Evolutionary conservation across 768 basidiomycete genomes (phyloP).

Genomic region (Collybia nuda): DNA sequence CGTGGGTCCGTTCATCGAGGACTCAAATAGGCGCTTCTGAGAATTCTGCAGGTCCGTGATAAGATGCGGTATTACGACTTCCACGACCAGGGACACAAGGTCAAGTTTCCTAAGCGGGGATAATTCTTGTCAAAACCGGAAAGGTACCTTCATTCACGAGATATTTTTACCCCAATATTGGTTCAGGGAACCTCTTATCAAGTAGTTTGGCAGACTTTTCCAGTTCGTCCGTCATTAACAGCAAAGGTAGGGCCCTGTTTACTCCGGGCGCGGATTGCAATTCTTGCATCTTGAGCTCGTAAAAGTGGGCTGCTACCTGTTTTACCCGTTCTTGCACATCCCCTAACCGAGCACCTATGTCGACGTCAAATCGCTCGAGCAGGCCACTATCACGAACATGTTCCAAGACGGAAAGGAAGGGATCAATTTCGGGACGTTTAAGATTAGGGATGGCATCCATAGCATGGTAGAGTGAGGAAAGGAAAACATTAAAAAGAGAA

Average conservation of each 20-base stretch:
- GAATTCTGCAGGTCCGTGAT: conserved; percentile 66
- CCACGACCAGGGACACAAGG: conserved; percentile 73
- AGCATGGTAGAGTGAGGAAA: conserved; percentile 80
- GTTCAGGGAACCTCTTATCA: conserved; percentile 85
- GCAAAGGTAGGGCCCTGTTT: conserved; percentile 77
- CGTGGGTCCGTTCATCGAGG: conserved; percentile 83
- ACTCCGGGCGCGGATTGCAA: conserved; percentile 71
- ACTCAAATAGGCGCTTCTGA: conserved; percentile 75
- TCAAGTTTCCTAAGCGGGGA: conserved; percentile 57
- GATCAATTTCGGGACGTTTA: conserved; percentile 68
- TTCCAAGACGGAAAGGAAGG: conserved; percentile 67
- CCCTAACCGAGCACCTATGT: conserved; percentile 61
- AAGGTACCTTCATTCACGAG: conserved; percentile 1
- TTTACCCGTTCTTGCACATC: conserved; percentile 71
- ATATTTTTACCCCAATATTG: conserved; percentile 67
- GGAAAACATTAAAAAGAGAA: conserved; percentile 81
- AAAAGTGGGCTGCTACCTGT: conserved; percentile 59
- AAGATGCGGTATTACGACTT: conserved; percentile 63
- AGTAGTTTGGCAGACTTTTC: conserved; percentile 83
- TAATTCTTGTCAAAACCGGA: neutral
- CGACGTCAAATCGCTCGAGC: conserved; percentile 71
- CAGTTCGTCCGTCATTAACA: conserved; percentile 85
- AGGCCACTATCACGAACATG: conserved; percentile 69
- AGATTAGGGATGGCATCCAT: conserved; percentile 76
- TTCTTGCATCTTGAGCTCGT: conserved; percentile 60